phyloP scores from a whole-genome alignment of 1,284 basidiomycete genomes.

The Fereydounia khargensis region DNA sequence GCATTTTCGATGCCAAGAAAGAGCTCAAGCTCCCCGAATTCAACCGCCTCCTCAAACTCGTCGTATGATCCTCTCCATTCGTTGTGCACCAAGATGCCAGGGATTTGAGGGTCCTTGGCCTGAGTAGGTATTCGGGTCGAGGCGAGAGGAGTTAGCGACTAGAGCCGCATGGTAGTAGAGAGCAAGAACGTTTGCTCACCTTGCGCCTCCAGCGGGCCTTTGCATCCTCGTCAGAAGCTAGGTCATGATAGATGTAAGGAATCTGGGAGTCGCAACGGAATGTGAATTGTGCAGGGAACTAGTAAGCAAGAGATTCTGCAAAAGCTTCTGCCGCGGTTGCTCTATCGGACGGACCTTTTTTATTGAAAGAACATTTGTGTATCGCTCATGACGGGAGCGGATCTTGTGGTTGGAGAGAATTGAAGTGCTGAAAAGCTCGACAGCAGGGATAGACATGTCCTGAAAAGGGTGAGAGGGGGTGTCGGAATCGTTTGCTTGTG shows the following conservation, averaged over 20 bases:
- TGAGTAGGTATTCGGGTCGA: slow-evolving; percentile 2
- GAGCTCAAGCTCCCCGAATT: slow-evolving; percentile 51
- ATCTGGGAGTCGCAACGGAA: no score
- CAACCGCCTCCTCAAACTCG: slow-evolving; percentile 56
- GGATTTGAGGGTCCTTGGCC: slow-evolving; percentile 47
- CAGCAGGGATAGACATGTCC: slow-evolving; percentile 19
- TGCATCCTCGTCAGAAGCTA: slow-evolving; percentile 53
- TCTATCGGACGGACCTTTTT: no score
- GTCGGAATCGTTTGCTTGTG: no score
- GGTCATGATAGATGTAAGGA: slow-evolving; percentile 53
- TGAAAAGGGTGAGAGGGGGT: no score
- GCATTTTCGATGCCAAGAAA: slow-evolving; percentile 39
- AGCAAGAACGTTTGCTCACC: no score
- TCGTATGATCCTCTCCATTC: slow-evolving; percentile 56
- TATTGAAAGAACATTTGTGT: slow-evolving; percentile 40
- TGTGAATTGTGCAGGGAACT: background rate
- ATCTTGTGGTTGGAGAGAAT: slow-evolving; percentile 54
- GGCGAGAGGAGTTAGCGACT: background rate
- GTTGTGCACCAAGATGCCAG: slow-evolving; percentile 53
- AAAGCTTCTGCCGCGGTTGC: no score
- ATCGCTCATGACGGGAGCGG: slow-evolving; percentile 52
- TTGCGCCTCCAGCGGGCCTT: slow-evolving; percentile 55
- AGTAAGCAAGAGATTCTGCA: background rate
- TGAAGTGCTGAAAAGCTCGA: slow-evolving; percentile 57
- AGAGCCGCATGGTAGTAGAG: background rate